Evolutionary conservation across 345 rosid species (phyloP), one percentile per base, ranked within the genome.

Genomic region (Lepidium sativum): DNA sequence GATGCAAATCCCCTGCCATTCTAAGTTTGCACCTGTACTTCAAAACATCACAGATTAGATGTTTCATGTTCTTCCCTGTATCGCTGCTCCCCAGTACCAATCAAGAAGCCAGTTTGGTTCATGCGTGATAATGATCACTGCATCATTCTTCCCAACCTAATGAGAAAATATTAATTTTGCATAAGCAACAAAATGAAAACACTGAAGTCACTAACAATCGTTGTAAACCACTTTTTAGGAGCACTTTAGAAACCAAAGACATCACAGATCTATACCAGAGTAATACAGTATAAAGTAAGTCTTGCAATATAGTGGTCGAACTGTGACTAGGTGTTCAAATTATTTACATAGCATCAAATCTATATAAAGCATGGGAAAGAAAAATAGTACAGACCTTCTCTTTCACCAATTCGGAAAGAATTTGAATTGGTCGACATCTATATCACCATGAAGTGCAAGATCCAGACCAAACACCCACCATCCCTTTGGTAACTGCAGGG

Each of bases 381-480:
- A 54, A 43, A 54, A 63, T 71, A 20, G 20, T 48, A 44, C 52
- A 49, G 56, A 89, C 99, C 99, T 90, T 86, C 45, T 81, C 81
- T 58, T 81, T 80, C 55, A 79, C 77, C 60, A 90, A 69, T 67
- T 94, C 91, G n/a, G 89, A 70, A 94, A 94, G 84, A 88, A 94
- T 72, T 90, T 88, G 82, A 94, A 94, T 79, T 94, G 99, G 86
- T 87, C 92, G 47, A 88, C 95, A 76, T 94, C 99, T 78, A 94
- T 88, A 81, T 90, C 99, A 64, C 88, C 84, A 72, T 94, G 99
- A 66, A 94, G 97, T 42, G 99, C 97, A 61, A 88, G 84, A 78
- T 94, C 99, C 78, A 94, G 86, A 77, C 99, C 99, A 78, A 94
- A 94, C 59, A 94, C 80, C 99, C 99, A 94, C 99, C 99, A 94